Base-by-base conservation (phyloP, 2,329 filamentous ascomycete species). In the Eutypa lata region DNA sequence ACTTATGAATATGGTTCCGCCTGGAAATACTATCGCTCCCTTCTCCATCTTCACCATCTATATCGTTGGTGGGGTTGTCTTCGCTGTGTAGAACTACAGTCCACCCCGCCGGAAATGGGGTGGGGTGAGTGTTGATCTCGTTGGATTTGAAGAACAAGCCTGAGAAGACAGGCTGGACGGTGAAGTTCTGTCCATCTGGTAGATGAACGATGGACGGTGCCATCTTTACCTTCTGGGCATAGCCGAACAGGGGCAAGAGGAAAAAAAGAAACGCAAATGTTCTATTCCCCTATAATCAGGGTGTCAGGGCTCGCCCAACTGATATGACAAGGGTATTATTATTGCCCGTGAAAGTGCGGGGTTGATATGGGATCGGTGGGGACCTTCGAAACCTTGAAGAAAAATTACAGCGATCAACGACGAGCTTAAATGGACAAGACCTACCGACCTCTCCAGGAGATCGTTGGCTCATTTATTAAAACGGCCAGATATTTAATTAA, bases 141-240 rank as follows among this genome's bases (percentile, higher is more conserved):
- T 90, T 88, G 53, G 86, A 83, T 69, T 92, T 94, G 84, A 97
- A 97, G 64, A 87, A 90, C 52, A 94, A 80, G 31, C 93, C 93
- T n/a, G 89, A 91, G 68, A 96, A 97, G 24, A 96, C 90, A 1
- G 91, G 89, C 14, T 84, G 85, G 31, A 96, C 88, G 3, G 86
- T 88, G 65, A 94, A 82, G 58, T 80, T 87, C 73, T 94, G 90
- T 65, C 92, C 93, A 73, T 97, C 95, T 47, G 93, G 93, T 61
- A 97, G 78, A 69, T 88, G 82, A 54, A 92, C 77, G 46, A 81
- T 68, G 28, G 72, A 69, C 42, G 68, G 65, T 33, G 64, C 52
- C 66, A 68, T 68, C 14, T 33, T 49, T 16, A 28, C 16, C 42
- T 45, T 19, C 22, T n/a, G 19, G 38, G 10, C n/a, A 22, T 18